Evolutionary conservation across 2,329 filamentous ascomycete genomes (phyloP).

Genomic region (Leptographium radiaticola): DNA sequence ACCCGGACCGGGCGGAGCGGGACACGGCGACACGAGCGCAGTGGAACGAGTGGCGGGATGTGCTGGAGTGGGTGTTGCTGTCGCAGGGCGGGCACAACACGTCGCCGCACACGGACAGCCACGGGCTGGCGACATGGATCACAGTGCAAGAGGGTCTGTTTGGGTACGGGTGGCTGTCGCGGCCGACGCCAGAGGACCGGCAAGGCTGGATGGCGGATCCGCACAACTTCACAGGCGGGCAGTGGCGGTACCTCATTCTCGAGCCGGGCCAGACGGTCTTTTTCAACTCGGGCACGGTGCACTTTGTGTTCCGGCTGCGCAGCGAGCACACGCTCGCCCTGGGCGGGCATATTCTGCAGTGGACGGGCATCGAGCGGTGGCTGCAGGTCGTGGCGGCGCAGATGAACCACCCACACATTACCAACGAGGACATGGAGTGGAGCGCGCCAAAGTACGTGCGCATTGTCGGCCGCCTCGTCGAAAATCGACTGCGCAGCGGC

Average conservation of each 20-base stretch:
- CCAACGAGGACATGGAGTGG: slow-evolving; percentile 19
- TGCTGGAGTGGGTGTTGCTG: slow-evolving; percentile 20
- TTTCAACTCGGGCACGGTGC: slow-evolving; percentile 21
- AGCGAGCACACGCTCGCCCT: slow-evolving; percentile 18
- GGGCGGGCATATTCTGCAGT: slow-evolving; percentile 21
- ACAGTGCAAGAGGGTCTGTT: slow-evolving; percentile 19
- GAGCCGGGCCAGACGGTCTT: slow-evolving; percentile 21
- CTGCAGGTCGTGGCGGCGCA: slow-evolving; percentile 17
- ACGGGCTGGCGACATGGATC: slow-evolving; percentile 22
- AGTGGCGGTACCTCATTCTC: slow-evolving; percentile 20
- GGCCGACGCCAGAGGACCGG: slow-evolving; percentile 14
- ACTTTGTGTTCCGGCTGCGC: slow-evolving; percentile 20
- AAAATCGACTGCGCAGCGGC: slow-evolving; percentile 7
- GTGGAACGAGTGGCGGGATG: slow-evolving; percentile 21
- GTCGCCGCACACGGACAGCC: slow-evolving; percentile 20
- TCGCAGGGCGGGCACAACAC: slow-evolving; percentile 22
- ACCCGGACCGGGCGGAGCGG: slow-evolving; percentile 20
- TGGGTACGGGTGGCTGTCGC: slow-evolving; percentile 20
- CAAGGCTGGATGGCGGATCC: slow-evolving; percentile 16
- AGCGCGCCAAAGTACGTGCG: slow-evolving; percentile 13
- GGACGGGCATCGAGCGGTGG: slow-evolving; percentile 19
- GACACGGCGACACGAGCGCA: slow-evolving; percentile 15
- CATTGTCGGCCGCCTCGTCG: slow-evolving; percentile 11
- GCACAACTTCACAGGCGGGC: slow-evolving; percentile 14
- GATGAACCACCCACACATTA: slow-evolving; percentile 16